phyloP scores from a whole-genome alignment of 2,329 filamentous ascomycete genomes.

The Dryadomyces quercus-mongolicae region DNA sequence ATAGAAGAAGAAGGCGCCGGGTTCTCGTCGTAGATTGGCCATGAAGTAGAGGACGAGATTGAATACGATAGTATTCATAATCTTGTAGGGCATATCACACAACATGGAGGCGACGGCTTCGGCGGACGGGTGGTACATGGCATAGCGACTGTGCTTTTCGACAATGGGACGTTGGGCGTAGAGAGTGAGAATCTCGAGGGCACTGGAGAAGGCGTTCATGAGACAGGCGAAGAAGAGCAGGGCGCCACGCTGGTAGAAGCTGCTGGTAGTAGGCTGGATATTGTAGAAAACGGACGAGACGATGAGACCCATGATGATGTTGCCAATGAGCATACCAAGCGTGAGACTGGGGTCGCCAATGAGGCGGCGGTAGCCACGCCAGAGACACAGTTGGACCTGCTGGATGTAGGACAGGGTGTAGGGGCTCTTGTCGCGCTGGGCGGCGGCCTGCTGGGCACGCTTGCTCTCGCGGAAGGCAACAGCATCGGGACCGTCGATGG shows the following conservation, averaged over 20 bases:
- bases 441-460: conserved; percentile 41
- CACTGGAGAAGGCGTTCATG: conserved; percentile 72
- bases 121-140: conserved; percentile 84
- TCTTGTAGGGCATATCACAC: conserved; percentile 73
- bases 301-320: conserved; percentile 65
- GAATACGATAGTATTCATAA: conserved; percentile 62
- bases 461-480: conserved; percentile 43
- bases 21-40: conserved; percentile 62
- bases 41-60: conserved; percentile 80
- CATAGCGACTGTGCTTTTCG: conserved; percentile 79
- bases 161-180: conserved; percentile 86
- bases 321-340: conserved; percentile 55
- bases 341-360: conserved; percentile 66
- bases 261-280: conserved; percentile 47
- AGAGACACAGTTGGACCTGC: conserved; percentile 68
- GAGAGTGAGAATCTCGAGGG: conserved; percentile 71
- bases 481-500: conserved; percentile 43
- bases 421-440: conserved; percentile 57
- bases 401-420: conserved; percentile 69
- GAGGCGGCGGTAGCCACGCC: conserved; percentile 68
- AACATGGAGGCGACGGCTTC: conserved; percentile 80
- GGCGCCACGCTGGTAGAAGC: conserved; percentile 66
- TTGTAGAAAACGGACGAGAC: conserved; percentile 75
- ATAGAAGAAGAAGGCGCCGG: conserved; percentile 77
- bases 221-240: conserved; percentile 80